A percentile compares a stretch with the other conserved stretches of the same genome.
Evolutionary conservation across 306 rosid species (phyloP).

Genomic region (Prunus salicina): DNA sequence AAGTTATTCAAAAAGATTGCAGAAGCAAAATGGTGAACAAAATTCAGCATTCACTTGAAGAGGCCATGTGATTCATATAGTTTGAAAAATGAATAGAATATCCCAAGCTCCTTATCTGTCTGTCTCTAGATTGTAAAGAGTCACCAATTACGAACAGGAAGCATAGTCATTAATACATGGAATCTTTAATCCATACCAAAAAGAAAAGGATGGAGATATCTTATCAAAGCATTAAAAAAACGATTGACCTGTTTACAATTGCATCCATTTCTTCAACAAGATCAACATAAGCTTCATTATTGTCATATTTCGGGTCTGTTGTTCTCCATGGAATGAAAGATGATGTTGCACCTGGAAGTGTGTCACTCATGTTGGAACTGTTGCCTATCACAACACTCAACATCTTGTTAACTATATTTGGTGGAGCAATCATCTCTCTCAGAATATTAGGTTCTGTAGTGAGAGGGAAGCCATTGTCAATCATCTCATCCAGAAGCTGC

Average conservation of each 20-base stretch:
- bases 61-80: not conserved
- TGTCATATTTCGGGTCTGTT: slow-evolving; percentile 63
- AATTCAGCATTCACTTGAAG: not conserved
- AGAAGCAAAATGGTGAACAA: not conserved
- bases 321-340: slow-evolving; percentile 90
- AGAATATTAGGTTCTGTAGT: slow-evolving; percentile 88
- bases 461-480: slow-evolving; percentile 97
- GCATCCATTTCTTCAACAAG: slow-evolving; percentile 95
- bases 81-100: not conserved
- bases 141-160: not conserved
- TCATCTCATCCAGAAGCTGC: slow-evolving; percentile 98
- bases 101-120: not conserved
- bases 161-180: not conserved
- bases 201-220: not conserved
- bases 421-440: slow-evolving; percentile 94
- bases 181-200: not conserved
- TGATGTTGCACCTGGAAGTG: slow-evolving; percentile 76
- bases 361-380: slow-evolving; percentile 87
- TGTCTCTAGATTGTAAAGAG: not conserved
- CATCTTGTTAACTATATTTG: slow-evolving; percentile 83
- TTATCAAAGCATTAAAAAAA: not conserved
- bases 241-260: slow-evolving; percentile 59
- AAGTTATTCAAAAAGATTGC: slow-evolving; percentile 6
- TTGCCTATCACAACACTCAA: slow-evolving; percentile 91
- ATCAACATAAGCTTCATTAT: slow-evolving; percentile 81